A percentile compares a stretch with the other conserved stretches of the same genome.
Evolutionary conservation across 257 asterid species (phyloP).

Genomic region (Rhazya stricta): DNA sequence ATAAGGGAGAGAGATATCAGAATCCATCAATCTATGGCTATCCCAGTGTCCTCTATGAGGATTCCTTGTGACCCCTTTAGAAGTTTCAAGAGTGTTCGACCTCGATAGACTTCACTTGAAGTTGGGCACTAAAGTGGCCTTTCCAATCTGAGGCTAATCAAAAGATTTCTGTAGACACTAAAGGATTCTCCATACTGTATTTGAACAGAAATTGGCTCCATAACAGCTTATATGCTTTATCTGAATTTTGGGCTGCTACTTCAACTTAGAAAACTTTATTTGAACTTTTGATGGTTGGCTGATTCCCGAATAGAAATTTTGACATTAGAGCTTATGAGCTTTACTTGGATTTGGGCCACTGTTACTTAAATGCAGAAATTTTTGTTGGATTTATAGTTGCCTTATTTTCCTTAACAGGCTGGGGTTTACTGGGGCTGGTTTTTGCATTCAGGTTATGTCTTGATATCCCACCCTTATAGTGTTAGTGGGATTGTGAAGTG

Average conservation of each 20-base stretch:
- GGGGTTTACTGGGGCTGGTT: background rate
- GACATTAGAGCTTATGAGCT: background rate
- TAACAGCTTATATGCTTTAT: background rate
- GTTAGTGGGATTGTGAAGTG: background rate
- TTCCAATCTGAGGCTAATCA: background rate
- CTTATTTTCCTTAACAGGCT: background rate
- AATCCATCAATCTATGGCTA: too few relatives aligned
- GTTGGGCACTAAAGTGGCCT: too few relatives aligned
- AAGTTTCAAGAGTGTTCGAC: too few relatives aligned
- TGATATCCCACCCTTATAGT: background rate
- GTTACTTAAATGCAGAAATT: background rate
- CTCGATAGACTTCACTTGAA: too few relatives aligned
- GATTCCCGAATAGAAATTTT: too few relatives aligned
- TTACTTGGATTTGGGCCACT: background rate
- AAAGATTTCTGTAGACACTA: background rate
- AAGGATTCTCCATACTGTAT: background rate
- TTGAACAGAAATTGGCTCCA: background rate
- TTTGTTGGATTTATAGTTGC: background rate
- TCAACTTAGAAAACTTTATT: background rate
- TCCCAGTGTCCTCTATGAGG: too few relatives aligned
- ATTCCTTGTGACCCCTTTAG: too few relatives aligned
- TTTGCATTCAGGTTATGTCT: background rate
- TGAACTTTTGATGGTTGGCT: background rate
- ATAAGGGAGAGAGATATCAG: background rate
- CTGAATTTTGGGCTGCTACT: background rate